phyloP scores from a whole-genome alignment of 129 eudicot species.

The Calendula officinalis region DNA sequence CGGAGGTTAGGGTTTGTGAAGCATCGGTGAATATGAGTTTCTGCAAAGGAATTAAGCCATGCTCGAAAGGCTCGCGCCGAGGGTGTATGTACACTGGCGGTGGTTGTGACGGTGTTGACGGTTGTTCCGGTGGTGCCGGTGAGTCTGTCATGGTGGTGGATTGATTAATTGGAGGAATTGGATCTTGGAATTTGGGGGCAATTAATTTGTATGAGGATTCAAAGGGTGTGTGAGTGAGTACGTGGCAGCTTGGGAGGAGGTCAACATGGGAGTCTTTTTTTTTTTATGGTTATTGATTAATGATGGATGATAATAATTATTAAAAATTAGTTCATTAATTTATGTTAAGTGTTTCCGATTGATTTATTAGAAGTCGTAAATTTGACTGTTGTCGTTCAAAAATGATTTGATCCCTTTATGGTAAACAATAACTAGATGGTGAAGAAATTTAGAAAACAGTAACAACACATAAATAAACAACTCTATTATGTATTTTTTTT shows the following conservation, averaged over 20 bases:
- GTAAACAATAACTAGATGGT: too few species aligned
- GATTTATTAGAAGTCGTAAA: too few species aligned
- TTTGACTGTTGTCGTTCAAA: too few species aligned
- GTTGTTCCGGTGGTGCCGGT: conserved; percentile 31
- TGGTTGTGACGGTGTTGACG: conserved; percentile 36
- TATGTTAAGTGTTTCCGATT: too few species aligned
- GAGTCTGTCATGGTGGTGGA: conserved; percentile 33
- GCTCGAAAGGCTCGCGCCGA: conserved; percentile 89
- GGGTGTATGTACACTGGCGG: conserved; percentile 51
- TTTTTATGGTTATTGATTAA: conserved; percentile 14
- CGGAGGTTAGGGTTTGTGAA: conserved; percentile 61
- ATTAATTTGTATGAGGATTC: not conserved
- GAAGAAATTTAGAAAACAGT: too few species aligned
- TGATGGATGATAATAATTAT: not conserved
- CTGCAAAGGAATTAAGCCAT: conserved; percentile 88
- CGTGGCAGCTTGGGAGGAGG: conserved; percentile 12
- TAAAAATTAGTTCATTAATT: too few species aligned
- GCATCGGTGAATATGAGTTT: conserved; percentile 91
- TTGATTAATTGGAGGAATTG: not conserved
- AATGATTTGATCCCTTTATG: too few species aligned
- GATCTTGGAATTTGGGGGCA: conserved; percentile 22
- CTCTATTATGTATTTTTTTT: too few species aligned
- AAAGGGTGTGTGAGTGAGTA: not conserved
- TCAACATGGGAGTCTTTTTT: conserved; percentile 10
- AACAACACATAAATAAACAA: too few species aligned